These are phyloP conservation scores for Solanum etuberosum DNA, from an alignment of 257 asterid genomes.

Conservation along the genomic window DNA sequence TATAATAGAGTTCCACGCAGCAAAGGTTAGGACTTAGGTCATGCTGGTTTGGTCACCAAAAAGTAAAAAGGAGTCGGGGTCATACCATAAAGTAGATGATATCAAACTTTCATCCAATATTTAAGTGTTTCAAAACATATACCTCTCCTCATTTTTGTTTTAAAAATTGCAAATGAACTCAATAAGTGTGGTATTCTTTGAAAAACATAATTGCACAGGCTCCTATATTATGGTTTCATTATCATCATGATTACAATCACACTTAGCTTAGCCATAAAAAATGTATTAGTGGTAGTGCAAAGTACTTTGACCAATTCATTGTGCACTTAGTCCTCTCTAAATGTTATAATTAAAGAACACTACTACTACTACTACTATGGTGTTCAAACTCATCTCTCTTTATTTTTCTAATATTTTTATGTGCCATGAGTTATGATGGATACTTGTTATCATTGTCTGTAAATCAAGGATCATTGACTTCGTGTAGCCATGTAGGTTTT, in stretches of 20 bases:
- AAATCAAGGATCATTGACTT: not conserved
- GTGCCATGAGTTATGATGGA: not conserved
- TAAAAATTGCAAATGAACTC: not conserved
- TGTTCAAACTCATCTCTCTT: not conserved
- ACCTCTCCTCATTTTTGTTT: not conserved
- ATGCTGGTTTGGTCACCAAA: not conserved
- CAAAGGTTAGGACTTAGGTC: not conserved
- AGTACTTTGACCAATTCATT: not conserved
- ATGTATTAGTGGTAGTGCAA: not conserved
- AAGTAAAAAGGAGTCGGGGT: not conserved
- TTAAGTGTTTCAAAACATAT: not conserved
- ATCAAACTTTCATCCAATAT: not conserved
- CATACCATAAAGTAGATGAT: not conserved
- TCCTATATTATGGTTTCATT: not conserved
- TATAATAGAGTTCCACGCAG: not conserved
- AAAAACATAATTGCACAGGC: not conserved
- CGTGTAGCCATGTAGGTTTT: not conserved
- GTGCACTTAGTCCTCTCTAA: not conserved
- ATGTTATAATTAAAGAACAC: not conserved
- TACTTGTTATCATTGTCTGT: not conserved
- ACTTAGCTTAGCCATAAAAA: not conserved
- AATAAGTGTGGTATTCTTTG: not conserved
- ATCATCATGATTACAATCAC: not conserved
- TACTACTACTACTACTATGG: not conserved
- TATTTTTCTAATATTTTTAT: not conserved